Conservation (phyloP, 108 stramenopile species). For the Schizochytrium sp. region DNA sequence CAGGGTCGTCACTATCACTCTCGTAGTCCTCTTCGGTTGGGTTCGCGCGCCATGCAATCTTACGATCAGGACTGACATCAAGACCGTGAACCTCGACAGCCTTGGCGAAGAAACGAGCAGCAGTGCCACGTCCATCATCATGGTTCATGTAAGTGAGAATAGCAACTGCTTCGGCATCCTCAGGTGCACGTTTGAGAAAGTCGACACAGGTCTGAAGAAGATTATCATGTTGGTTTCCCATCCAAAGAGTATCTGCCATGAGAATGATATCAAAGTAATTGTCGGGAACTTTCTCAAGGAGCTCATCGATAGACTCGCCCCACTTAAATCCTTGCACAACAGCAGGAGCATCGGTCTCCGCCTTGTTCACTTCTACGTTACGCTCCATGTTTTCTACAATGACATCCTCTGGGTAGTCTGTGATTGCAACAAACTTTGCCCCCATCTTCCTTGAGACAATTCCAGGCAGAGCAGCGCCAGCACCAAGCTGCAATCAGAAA, state of each 20-base stretch:
- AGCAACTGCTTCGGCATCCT: not conserved
- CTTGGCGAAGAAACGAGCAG: slow-evolving; percentile 23
- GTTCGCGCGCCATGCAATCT: slow-evolving; percentile 24
- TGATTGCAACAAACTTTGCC: slow-evolving; percentile 15
- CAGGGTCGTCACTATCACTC: slow-evolving; percentile 53
- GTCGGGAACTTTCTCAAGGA: not conserved
- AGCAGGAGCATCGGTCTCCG: slow-evolving; percentile 6
- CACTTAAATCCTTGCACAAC: slow-evolving; percentile 56
- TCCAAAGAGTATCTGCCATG: slow-evolving; percentile 50
- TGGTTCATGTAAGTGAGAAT: slow-evolving; percentile 59
- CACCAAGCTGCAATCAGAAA: slow-evolving; percentile 1
- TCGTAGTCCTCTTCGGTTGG: slow-evolving; percentile 22
- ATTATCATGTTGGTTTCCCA: slow-evolving; percentile 31
- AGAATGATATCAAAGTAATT: not conserved
- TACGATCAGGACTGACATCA: not conserved
- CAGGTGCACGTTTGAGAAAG: not conserved
- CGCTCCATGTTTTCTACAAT: slow-evolving; percentile 41
- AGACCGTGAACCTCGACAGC: not conserved
- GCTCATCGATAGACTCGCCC: slow-evolving; percentile 44
- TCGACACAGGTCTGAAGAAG: not conserved
- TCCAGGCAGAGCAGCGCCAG: slow-evolving; percentile 31
- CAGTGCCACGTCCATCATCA: slow-evolving; percentile 34
- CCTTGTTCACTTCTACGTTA: slow-evolving; percentile 14
- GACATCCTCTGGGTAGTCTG: slow-evolving; percentile 54
- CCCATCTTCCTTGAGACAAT: not conserved